phyloP scores from a whole-genome alignment of 1,284 basidiomycete genomes.

The Exobasidium cylindrosporum region DNA sequence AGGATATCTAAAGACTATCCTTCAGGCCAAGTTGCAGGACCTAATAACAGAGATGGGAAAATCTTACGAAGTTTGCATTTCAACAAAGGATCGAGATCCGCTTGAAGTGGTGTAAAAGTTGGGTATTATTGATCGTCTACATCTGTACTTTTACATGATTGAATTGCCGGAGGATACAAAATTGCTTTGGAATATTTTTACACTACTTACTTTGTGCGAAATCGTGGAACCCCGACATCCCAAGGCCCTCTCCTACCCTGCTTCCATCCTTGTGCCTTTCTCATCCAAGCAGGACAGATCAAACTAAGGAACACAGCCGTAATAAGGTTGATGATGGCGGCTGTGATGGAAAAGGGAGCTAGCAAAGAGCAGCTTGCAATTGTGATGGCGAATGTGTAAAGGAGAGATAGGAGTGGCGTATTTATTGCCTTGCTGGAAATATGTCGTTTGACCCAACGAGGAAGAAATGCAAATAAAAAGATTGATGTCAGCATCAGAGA shows the following conservation, averaged over 20 bases:
- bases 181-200: background rate
- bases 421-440: background rate
- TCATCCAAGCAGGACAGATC: conserved; percentile 39
- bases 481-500: conserved; percentile 79
- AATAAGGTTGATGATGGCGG: background rate
- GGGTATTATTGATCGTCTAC: no score
- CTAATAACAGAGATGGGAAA: background rate
- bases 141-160: background rate
- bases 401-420: background rate
- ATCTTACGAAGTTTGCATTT: background rate
- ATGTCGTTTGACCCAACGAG: conserved; percentile 8
- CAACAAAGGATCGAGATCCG: background rate
- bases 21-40: conserved; percentile 26
- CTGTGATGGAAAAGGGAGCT: conserved; percentile 7
- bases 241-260: conserved; percentile 41
- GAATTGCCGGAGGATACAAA: background rate
- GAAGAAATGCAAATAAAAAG: conserved; percentile 35
- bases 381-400: background rate
- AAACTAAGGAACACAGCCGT: conserved; percentile 24
- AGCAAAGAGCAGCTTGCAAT: background rate
- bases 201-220: background rate
- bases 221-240: conserved; percentile 21
- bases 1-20: conserved; percentile 34
- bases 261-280: conserved; percentile 40
- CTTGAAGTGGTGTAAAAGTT: background rate